Base-by-base conservation (phyloP, 2,329 filamentous ascomycete genomes). In the Chaetomiaceae sp. region DNA sequence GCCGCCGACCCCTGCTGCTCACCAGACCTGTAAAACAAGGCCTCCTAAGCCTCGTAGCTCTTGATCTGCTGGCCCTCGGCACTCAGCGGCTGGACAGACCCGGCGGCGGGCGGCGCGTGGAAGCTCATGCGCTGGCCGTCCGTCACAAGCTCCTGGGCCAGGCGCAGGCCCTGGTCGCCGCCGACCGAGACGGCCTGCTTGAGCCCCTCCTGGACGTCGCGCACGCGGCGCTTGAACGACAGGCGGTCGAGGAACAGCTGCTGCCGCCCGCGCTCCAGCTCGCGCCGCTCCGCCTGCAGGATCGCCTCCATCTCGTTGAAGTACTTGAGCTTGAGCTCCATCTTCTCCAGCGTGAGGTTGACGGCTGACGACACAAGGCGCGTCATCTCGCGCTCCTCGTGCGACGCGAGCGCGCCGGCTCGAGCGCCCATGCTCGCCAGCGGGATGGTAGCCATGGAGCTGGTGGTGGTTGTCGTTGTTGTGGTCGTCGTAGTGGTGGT, bases 341-440 rank as follows among this genome's bases (percentile, higher is more conserved):
- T 83, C 71, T 99, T 99, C 65, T 96, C 86, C 30, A 97, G 76
- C n/a, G 89, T 92, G 12, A 95, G 78, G 65, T 99, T 99, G 46
- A 96, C 89, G 0, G 90, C 89, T 5, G 90, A 87, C 2, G 90
- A 92, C 9, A 99, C 89, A 41, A 97, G 82, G 14, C 90, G 87
- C 17, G 91, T 95, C 82, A 97, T 93, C 70, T 96, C 90, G 51
- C 95, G 87, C 69, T 99, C 93, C 68, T 97, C 92, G 61, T 97
- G 90, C 3, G 92, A 96, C 23, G 92, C 91, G 30, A 99, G 82
- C 3, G 86, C 93, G 7, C 87, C 86, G 2, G 91, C 82, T 54
- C 93, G 87, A 2, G 89, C 90, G 12, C 91, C 91, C 55, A 92
- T 86, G 8, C 91, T 81, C 16, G 89, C 90, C 44, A 99, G 79